Evolutionary conservation across 1,284 basidiomycete genomes (phyloP), one percentile per base, ranked within the genome.

Genomic region (Mycosarcoma maydis): DNA sequence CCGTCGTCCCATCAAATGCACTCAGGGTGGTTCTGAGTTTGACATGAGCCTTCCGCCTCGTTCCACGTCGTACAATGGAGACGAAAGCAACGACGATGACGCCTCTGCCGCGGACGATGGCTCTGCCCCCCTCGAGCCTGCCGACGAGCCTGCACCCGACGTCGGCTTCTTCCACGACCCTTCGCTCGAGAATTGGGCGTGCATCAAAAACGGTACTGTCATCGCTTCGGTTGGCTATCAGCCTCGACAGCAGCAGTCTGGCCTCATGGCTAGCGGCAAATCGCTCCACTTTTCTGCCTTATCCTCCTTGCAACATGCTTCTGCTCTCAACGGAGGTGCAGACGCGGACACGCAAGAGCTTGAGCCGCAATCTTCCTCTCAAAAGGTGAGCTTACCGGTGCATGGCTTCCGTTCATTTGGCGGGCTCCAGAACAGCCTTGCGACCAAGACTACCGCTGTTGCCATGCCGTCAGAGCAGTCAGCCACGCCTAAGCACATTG

Each of bases 341-440:
- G 46, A 52, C 3, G 13, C 33, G 37, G 24, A 43, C 14, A 10
- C 47, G 4, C 32, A 65, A 16, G 38, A 27, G 26, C 19, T 47
- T 2, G 26, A 65, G 22, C 42, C 30, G 26, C 32, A 29, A 19
- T n/a, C 27, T 16, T 9, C 39, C 3, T 54, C 55, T 17, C 59
- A 69, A 32, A 66, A 67, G 26, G 64, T 70, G 40, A 65, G 60
- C 49, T 30, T 76, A 29, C 72, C 73, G 8, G 68, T 72, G 3
- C 73, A 76, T 42, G 72, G 72, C 40, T 71, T 76, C 44, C 72
- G 69, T 36, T 76, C 73, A n/a, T 74, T 76, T 37, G 73, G 73
- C 16, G 72, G 73, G 1, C 55, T 76, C 29, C 60, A 50, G 27
- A 68, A 64, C 44, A 64, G 59, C 41, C 54, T 59, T 23, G 52